phyloP scores from a whole-genome alignment of 345 rosid species.

The Melaleuca alternifolia region DNA sequence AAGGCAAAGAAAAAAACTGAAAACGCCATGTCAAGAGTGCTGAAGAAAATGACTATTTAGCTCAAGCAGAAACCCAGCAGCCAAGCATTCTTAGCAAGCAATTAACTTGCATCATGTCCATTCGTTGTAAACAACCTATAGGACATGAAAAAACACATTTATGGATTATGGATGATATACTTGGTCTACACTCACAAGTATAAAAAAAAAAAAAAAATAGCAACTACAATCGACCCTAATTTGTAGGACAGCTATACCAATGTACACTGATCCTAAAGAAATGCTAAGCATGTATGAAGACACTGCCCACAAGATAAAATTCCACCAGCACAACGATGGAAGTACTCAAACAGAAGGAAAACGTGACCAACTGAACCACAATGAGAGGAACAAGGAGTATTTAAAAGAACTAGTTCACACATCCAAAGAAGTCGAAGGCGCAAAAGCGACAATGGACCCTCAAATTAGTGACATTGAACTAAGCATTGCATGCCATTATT shows the following conservation, averaged over 20 bases:
- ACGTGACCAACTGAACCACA: not conserved
- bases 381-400: not conserved
- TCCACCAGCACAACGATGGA: not conserved
- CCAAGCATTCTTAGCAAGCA: not conserved
- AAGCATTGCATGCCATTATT: not conserved
- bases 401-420: not conserved
- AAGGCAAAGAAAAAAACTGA: not conserved
- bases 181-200: not conserved
- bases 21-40: not conserved
- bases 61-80: not conserved
- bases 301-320: not conserved
- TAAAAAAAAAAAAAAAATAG: too few relatives aligned
- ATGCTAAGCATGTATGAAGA: not conserved
- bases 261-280: not conserved
- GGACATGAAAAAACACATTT: not conserved
- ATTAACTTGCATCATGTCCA: not conserved
- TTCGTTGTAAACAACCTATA: not conserved
- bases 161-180: not conserved
- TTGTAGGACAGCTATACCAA: not conserved
- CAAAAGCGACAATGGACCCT: not conserved
- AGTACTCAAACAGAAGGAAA: not conserved
- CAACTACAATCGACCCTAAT: not conserved
- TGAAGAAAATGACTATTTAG: not conserved
- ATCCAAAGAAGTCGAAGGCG: not conserved
- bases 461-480: not conserved